Evolutionary conservation across 2,329 filamentous ascomycete species (phyloP).

Genomic region (Xenoacremonium recifei): DNA sequence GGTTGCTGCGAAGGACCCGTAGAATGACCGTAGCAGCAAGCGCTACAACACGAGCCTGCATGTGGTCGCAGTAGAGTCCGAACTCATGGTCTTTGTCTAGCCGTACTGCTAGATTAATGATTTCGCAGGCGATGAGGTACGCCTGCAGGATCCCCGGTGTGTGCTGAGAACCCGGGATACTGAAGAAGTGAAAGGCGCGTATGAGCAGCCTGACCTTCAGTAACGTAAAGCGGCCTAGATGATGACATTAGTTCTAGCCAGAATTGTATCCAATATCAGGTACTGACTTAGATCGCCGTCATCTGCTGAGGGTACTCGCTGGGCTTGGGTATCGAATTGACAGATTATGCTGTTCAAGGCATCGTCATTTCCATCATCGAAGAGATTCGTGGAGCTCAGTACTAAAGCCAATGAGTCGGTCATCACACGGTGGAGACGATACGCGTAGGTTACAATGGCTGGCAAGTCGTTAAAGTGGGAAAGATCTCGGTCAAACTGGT

Average conservation of each 20-base stretch:
- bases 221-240: neutral
- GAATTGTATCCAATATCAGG: too few species aligned
- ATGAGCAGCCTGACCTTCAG: neutral
- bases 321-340: neutral
- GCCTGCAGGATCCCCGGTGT: neutral
- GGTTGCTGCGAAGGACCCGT: neutral
- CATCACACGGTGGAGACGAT: neutral
- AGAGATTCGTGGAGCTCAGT: neutral
- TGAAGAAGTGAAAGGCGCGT: neutral
- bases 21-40: neutral
- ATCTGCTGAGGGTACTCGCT: neutral
- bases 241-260: too few species aligned
- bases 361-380: neutral
- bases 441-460: neutral
- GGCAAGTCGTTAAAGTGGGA: neutral
- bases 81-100: neutral
- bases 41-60: neutral
- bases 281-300: too few species aligned
- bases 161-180: neutral
- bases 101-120: neutral
- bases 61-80: neutral
- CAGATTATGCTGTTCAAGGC: neutral
- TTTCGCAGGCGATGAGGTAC: neutral
- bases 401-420: neutral
- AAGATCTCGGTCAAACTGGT: neutral